Evolutionary conservation across 495 filamentous ascomycete genomes (phyloP).

Genomic region (Aspergillus hancockii): DNA sequence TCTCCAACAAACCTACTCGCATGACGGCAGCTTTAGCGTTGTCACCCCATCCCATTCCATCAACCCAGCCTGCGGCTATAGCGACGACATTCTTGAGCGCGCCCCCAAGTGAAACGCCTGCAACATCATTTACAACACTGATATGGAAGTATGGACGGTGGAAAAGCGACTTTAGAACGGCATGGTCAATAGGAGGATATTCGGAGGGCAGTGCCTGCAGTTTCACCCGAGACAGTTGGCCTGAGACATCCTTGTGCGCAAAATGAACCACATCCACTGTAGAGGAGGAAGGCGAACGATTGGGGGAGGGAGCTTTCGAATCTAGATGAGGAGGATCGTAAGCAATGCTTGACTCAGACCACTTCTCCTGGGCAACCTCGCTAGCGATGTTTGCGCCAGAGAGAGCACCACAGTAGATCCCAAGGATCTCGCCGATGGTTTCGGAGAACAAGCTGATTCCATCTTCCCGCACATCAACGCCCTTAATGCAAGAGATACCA

Average conservation of each 20-base stretch:
- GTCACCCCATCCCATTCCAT: conserved; percentile 95
- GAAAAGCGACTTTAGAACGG: conserved; percentile 78
- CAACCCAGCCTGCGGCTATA: conserved; percentile 90
- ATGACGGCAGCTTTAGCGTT: conserved; percentile 97
- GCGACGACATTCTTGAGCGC: conserved; percentile 98
- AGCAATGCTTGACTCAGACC: conserved; percentile 93
- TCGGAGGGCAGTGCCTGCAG: conserved; percentile 73
- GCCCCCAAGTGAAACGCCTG: conserved; percentile 91
- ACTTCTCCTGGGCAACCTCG: conserved; percentile 93
- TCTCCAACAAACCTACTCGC: conserved; percentile 91
- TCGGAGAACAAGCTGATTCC: conserved; percentile 91
- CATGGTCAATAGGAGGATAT: conserved; percentile 81
- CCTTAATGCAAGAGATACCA: conserved; percentile 97
- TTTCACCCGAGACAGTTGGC: conserved; percentile 60
- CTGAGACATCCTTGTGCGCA: conserved; percentile 65
- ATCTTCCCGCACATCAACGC: conserved; percentile 82
- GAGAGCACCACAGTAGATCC: conserved; percentile 96
- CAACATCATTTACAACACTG: conserved; percentile 86
- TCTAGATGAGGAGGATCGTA: conserved; percentile 91
- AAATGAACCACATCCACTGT: conserved; percentile 60
- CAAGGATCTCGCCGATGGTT: conserved; percentile 82
- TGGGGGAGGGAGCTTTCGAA: conserved; percentile 68
- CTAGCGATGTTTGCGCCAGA: conserved; percentile 96
- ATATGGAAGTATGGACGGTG: conserved; percentile 98
- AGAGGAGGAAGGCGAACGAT: conserved; percentile 55